Evolutionary conservation across 2,329 filamentous ascomycete species (phyloP).

Genomic region (Chlorencoelia australis): DNA sequence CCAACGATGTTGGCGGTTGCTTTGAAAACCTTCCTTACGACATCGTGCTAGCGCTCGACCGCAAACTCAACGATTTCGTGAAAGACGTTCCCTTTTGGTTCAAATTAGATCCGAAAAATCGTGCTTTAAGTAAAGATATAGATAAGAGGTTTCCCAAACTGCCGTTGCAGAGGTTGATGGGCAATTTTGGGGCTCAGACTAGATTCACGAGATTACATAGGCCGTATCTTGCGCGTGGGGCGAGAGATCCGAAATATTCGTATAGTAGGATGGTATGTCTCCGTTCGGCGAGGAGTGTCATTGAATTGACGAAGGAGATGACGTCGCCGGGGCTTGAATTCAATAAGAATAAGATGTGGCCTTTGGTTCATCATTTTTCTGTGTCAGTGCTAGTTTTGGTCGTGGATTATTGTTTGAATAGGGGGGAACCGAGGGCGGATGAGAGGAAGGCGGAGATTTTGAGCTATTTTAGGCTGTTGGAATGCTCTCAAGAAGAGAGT

Average conservation of each 20-base stretch:
- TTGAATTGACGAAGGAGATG: slow-evolving; percentile 23
- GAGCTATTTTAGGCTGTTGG: slow-evolving; percentile 27
- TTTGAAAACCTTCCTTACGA: slow-evolving; percentile 22
- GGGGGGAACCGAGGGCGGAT: slow-evolving; percentile 21
- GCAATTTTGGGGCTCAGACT: slow-evolving; percentile 28
- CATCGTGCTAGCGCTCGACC: slow-evolving; percentile 28
- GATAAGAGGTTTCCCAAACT: slow-evolving; percentile 12
- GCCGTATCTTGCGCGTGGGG: slow-evolving; percentile 27
- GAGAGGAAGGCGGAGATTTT: slow-evolving; percentile 25
- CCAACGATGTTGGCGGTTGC: slow-evolving; percentile 19
- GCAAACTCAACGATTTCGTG: slow-evolving; percentile 25
- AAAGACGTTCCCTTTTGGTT: slow-evolving; percentile 27
- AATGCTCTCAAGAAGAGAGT: slow-evolving; percentile 15
- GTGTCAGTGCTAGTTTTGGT: slow-evolving; percentile 31
- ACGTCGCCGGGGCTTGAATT: slow-evolving; percentile 16
- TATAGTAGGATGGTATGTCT: slow-evolving; percentile 29
- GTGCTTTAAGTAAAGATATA: slow-evolving; percentile 2
- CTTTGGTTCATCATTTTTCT: slow-evolving; percentile 28
- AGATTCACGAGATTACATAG: slow-evolving; percentile 31
- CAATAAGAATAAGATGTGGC: slow-evolving; percentile 20
- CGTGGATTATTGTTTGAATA: slow-evolving; percentile 30
- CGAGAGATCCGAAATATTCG: slow-evolving; percentile 23
- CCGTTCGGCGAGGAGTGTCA: slow-evolving; percentile 24
- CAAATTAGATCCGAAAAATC: slow-evolving; percentile 15
- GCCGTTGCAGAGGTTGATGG: slow-evolving; percentile 27